A percentile compares a stretch with the other conserved stretches of the same genome.
phyloP scores from a whole-genome alignment of 768 basidiomycete genomes.

The Dacryopinax spathularia region DNA sequence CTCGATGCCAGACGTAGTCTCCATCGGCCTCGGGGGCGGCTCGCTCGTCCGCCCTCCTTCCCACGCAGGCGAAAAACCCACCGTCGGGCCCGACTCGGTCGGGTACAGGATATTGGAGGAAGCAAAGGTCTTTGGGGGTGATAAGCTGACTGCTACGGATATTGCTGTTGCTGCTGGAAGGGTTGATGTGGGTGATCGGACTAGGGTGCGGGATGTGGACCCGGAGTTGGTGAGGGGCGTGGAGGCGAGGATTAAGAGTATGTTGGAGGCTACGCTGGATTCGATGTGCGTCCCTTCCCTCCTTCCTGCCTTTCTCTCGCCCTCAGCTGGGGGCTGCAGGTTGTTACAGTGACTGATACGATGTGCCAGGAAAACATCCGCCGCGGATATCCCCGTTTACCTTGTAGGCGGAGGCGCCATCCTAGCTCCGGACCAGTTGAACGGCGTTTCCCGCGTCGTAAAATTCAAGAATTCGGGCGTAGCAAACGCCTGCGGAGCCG shows the following conservation, averaged over 20 bases:
- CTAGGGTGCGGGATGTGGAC: constrained; percentile 3
- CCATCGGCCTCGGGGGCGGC: constrained; percentile 22
- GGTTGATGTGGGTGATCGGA: constrained; percentile 13
- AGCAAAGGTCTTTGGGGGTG: constrained; percentile 18
- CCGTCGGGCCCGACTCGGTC: constrained; percentile 19
- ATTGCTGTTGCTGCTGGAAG: constrained; percentile 18
- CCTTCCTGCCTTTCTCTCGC: no score
- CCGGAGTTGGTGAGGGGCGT: constrained; percentile 6
- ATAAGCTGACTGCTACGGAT: constrained; percentile 19
- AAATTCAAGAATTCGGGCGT: constrained; percentile 16
- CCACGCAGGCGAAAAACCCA: constrained; percentile 7
- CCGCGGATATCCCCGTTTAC: constrained; percentile 17
- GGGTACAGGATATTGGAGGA: constrained; percentile 17
- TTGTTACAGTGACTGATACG: neutral
- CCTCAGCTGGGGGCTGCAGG: no score
- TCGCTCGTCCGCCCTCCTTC: constrained; percentile 13
- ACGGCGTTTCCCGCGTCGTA: constrained; percentile 19
- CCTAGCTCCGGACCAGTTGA: constrained; percentile 16
- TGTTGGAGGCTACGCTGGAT: constrained; percentile 19
- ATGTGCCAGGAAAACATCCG: constrained; percentile 17
- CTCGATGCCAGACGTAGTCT: constrained; percentile 16
- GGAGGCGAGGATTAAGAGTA: constrained; percentile 15
- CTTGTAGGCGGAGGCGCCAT: constrained; percentile 22
- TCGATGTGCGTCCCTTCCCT: constrained; percentile 12
- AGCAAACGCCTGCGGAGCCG: constrained; percentile 23